A percentile compares a stretch with the other conserved stretches of the same genome.
phyloP scores from a whole-genome alignment of 305 asterid species.

The Rubia peregrina region DNA sequence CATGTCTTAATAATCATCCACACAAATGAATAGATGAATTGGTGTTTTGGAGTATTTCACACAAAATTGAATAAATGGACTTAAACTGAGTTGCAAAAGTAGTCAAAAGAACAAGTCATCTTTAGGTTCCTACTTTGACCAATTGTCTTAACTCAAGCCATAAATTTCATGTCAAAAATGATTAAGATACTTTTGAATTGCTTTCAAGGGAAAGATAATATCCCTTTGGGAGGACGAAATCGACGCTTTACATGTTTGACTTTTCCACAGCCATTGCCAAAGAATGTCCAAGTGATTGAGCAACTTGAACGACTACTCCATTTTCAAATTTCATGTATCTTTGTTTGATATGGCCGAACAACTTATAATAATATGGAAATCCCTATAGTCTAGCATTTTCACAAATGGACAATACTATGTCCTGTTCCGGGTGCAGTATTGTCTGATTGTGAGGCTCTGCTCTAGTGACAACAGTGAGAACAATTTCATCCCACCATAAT shows the following conservation, averaged over 20 bases:
- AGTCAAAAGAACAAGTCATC: too few species aligned
- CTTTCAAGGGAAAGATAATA: slow-evolving; percentile 26
- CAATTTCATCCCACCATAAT: slow-evolving; percentile 87
- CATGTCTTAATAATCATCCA: too few species aligned
- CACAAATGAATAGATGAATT: too few species aligned
- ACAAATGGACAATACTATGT: slow-evolving; percentile 65
- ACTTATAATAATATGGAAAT: slow-evolving; percentile 67
- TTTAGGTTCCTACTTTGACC: too few species aligned
- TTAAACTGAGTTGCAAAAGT: too few species aligned
- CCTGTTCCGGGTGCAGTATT: slow-evolving; percentile 49
- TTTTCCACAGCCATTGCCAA: slow-evolving; percentile 41
- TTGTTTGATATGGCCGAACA: slow-evolving; percentile 64
- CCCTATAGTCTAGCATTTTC: slow-evolving; percentile 91
- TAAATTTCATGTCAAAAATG: too few species aligned
- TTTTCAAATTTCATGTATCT: slow-evolving; percentile 86
- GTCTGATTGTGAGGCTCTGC: slow-evolving; percentile 44
- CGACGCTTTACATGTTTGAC: slow-evolving; percentile 30
- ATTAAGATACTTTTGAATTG: background rate
- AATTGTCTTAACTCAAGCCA: too few species aligned
- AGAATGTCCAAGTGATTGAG: slow-evolving; percentile 63
- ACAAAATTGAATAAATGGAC: too few species aligned
- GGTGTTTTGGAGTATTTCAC: too few species aligned
- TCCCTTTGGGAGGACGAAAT: slow-evolving; percentile 35
- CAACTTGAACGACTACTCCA: slow-evolving; percentile 85
- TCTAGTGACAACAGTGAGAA: slow-evolving; percentile 68